Conservation (phyloP, 1,139 yeast genomes). For the Yamadazyma diospyri region DNA sequence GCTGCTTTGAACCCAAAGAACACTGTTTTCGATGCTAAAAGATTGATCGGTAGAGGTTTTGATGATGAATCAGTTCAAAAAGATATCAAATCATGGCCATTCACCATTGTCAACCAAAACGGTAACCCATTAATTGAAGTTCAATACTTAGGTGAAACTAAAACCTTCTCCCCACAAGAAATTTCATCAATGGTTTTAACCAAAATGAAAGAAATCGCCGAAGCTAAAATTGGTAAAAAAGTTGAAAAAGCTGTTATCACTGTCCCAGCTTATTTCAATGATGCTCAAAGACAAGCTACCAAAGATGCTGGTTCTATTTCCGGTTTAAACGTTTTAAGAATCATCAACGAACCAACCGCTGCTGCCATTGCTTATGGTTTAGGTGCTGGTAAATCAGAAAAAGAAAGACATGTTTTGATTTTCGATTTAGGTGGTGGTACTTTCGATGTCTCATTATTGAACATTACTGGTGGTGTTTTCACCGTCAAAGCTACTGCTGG, state of each 20-base stretch:
- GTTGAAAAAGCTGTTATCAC: conserved; percentile 49
- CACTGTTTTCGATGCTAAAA: conserved; percentile 97
- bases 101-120: conserved; percentile 53
- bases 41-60: conserved; percentile 60
- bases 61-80: conserved; percentile 41
- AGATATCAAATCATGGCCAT: conserved; percentile 45
- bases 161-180: conserved; percentile 96
- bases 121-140: conserved; percentile 93
- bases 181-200: conserved; percentile 93
- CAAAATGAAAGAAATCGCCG: conserved; percentile 52
- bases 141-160: conserved; percentile 90
- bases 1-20: conserved; percentile 95
- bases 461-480: conserved; percentile 95
- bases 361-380: conserved; percentile 51
- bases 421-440: conserved; percentile 54
- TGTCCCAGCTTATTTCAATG: conserved; percentile 50
- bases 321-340: conserved; percentile 48
- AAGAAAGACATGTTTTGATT: conserved; percentile 66
- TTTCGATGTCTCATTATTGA: conserved; percentile 62
- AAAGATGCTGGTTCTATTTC: conserved; percentile 50
- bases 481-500: conserved; percentile 98
- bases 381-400: conserved; percentile 61
- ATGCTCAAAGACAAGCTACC: conserved; percentile 50
- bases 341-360: conserved; percentile 50
- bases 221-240: conserved; percentile 38